Base-by-base conservation (phyloP, 1,284 basidiomycete species). In the Trametes pubescens region DNA sequence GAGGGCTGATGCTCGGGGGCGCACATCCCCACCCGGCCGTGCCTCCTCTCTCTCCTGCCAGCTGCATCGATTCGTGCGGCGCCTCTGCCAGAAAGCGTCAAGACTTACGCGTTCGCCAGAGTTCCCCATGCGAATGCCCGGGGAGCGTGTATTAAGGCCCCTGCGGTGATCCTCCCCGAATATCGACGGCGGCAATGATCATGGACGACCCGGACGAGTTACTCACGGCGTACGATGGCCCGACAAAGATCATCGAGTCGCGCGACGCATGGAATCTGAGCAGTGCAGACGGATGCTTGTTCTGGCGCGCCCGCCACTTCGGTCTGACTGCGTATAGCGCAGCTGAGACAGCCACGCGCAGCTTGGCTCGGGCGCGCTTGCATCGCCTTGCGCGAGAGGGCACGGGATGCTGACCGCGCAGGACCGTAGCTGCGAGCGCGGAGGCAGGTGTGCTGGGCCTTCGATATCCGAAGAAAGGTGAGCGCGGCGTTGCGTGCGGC, bases 391-490 rank as follows among this genome's bases (percentile, higher is more conserved):
- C 24, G 44, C n/a, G n/a, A 54, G 38, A 60, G 43, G 16, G 32
- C 8, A 40, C 11, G 14, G 11, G 29, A 13, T 59, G 35, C 24
- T 38, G 48, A 59, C 21, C 47, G 61, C 48, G 5, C 9, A 37
- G 40, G 29, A 32, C 26, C 34, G 32, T 62, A 93, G 91, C 91
- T 48, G 83, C 92, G 48, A 92, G 90, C 70, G 92, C 90, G 5
- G 84, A 89, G 43, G 91, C 91, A 68, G 91, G 91, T 2, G 93
- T 93, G 37, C 91, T 92, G 6, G 91, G 93, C 75, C 93, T 93
- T 72, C 81, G 91, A 66, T 92, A 90, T 24, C 90, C 91, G 5
- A 82, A 86, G 51, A 93, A 91, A 65, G 91, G 90, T 85, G 40
- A 18, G 21, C 46, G 29, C 14, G 24, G 8, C 6, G 44, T 22